These are phyloP conservation scores for Chlamydomonas sphaeroides DNA, from an alignment of 139 green algal species.

Conservation along the genomic window DNA sequence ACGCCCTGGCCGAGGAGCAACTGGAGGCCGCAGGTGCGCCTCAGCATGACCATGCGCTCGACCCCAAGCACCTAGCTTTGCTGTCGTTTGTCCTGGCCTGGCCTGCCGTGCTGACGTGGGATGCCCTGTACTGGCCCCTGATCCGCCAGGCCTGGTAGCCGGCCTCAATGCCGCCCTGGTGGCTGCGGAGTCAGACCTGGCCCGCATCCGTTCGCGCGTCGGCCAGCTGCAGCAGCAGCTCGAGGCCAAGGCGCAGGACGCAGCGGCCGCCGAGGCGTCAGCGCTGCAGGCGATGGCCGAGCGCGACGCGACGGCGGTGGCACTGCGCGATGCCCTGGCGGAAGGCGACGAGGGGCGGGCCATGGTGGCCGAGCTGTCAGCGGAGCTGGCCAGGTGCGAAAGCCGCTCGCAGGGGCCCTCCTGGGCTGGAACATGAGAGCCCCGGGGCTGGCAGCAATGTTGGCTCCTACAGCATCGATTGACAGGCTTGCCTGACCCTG, in stretches of 20 bases:
- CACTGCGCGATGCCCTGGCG: neutral
- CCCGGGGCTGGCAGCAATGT: too few relatives aligned
- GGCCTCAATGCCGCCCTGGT: neutral
- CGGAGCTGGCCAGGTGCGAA: conserved; percentile 7
- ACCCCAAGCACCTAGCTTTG: too few relatives aligned
- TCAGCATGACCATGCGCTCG: too few relatives aligned
- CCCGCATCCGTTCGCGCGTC: neutral
- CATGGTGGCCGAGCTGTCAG: conserved; percentile 19
- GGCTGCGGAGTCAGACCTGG: neutral
- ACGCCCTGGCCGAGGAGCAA: neutral
- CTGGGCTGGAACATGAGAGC: too few relatives aligned
- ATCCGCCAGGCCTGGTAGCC: neutral
- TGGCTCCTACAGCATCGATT: too few relatives aligned
- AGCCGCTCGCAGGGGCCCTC: too few relatives aligned
- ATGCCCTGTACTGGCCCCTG: neutral
- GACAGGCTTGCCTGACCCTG: too few relatives aligned
- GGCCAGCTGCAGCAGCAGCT: neutral
- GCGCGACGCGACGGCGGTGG: neutral
- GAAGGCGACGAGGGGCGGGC: neutral
- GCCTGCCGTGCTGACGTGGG: too few relatives aligned
- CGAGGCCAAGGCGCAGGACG: neutral
- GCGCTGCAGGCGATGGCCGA: neutral
- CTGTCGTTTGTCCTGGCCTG: too few relatives aligned
- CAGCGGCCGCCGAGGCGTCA: neutral
- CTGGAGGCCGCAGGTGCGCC: too few relatives aligned